Evolutionary conservation across 2,329 filamentous ascomycete species (phyloP).

Genomic region (Diaporthe aspalathi): DNA sequence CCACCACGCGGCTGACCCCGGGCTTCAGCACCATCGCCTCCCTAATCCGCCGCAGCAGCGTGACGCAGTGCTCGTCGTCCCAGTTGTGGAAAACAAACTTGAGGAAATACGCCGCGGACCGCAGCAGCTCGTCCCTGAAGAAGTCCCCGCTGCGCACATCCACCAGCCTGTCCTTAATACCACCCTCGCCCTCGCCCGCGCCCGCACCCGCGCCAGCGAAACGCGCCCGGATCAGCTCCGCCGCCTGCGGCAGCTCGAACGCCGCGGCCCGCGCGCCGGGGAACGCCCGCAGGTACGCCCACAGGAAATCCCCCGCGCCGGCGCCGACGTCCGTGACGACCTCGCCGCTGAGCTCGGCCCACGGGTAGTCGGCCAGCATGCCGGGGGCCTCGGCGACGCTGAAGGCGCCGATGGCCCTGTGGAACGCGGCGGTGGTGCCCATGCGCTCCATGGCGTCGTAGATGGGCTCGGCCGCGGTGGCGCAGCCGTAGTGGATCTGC

Average conservation of each 20-base stretch:
- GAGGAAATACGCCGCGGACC: neutral
- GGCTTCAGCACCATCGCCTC: neutral
- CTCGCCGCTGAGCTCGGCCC: constrained; percentile 50
- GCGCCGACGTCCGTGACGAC: constrained; percentile 54
- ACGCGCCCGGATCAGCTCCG: neutral
- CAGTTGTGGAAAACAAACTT: constrained; percentile 12
- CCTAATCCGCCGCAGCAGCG: neutral
- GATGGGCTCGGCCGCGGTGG: constrained; percentile 47
- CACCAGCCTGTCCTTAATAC: neutral
- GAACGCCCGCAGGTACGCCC: neutral
- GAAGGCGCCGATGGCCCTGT: constrained; percentile 52
- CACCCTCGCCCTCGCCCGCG: too few species aligned
- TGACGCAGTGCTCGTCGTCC: neutral
- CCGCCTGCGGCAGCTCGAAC: neutral
- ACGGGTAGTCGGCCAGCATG: constrained; percentile 55
- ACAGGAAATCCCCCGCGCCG: constrained; percentile 42
- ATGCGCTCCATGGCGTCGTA: constrained; percentile 52
- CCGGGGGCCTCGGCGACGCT: constrained; percentile 53
- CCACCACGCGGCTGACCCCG: constrained; percentile 1
- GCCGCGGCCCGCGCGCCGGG: neutral
- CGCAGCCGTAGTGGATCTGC: constrained; percentile 55
- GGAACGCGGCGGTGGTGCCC: constrained; percentile 50
- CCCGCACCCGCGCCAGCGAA: neutral
- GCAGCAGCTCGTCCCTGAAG: neutral
- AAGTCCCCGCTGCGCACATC: neutral